phyloP scores from a whole-genome alignment of 192 early-diverging fungal species.

The Coemansia javaensis region DNA sequence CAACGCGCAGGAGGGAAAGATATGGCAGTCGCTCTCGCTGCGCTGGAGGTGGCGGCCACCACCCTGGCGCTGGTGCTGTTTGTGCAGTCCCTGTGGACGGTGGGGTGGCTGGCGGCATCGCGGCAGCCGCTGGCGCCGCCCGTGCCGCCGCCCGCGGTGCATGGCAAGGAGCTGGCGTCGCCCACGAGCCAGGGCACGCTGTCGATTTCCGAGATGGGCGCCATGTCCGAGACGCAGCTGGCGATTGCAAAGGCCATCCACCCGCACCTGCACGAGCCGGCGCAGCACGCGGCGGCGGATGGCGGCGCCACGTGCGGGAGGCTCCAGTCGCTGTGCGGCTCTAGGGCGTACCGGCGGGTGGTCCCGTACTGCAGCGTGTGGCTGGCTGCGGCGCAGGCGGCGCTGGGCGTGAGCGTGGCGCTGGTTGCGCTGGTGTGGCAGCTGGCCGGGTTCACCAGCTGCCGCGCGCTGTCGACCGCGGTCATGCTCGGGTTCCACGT shows the following conservation, averaged over 20 bases:
- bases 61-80: constrained; percentile 9
- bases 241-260: constrained; percentile 16
- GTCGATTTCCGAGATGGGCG: not conserved
- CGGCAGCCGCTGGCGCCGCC: constrained; percentile 5
- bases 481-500: constrained; percentile 2
- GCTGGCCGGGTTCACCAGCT: not conserved
- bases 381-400: constrained; percentile 8
- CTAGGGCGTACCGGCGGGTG: not conserved
- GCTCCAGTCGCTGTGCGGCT: not conserved
- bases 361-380: constrained; percentile 15
- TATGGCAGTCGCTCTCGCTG: too few relatives aligned
- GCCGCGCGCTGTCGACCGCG: not conserved
- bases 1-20: too few relatives aligned
- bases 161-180: not conserved
- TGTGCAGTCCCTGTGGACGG: not conserved
- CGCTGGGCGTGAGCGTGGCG: constrained; percentile 3
- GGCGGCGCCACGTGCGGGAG: too few relatives aligned
- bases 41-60: constrained; percentile 3
- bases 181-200: not conserved
- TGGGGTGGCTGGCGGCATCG: not conserved
- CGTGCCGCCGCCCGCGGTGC: not conserved
- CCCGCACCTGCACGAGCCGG: constrained; percentile 5
- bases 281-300: too few relatives aligned
- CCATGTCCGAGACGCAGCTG: constrained; percentile 1
- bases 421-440: constrained; percentile 1